Evolutionary conservation across 2,329 filamentous ascomycete species (phyloP).

Genomic region (Pseudopithomyces chartarum): DNA sequence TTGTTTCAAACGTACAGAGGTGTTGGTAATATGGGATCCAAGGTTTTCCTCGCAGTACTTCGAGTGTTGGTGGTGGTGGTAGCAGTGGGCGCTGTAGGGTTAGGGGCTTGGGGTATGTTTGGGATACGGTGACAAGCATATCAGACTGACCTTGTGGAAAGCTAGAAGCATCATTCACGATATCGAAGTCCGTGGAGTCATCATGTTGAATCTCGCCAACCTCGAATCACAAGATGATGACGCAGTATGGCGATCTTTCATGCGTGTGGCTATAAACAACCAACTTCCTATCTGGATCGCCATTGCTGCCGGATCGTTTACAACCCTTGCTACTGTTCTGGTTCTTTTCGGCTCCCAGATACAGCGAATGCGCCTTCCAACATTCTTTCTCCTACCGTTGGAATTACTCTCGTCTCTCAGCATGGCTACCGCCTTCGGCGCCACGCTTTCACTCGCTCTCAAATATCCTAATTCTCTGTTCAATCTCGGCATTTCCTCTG

Average conservation of each 20-base stretch:
- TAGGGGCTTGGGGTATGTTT: slow-evolving; percentile 33
- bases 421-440: slow-evolving; percentile 27
- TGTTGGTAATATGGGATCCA: slow-evolving; percentile 23
- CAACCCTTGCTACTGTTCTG: slow-evolving; percentile 20
- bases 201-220: slow-evolving; percentile 17
- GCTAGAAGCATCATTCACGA: slow-evolving; percentile 28
- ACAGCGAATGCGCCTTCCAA: slow-evolving; percentile 22
- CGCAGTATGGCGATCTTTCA: slow-evolving; percentile 27
- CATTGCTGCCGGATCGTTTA: slow-evolving; percentile 27
- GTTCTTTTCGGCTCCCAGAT: slow-evolving; percentile 23
- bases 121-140: background rate
- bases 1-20: background rate
- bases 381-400: slow-evolving; percentile 23
- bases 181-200: slow-evolving; percentile 22
- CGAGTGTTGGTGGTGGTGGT: slow-evolving; percentile 28
- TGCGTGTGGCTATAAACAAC: slow-evolving; percentile 15
- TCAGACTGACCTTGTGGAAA: slow-evolving; percentile 1
- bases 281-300: slow-evolving; percentile 29
- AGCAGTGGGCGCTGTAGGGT: slow-evolving; percentile 24
- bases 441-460: slow-evolving; percentile 25
- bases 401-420: slow-evolving; percentile 29
- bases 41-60: slow-evolving; percentile 19
- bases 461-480: slow-evolving; percentile 12
- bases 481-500: slow-evolving; percentile 16
- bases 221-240: slow-evolving; percentile 13